Percentiles rank a stretch among this genome's conserved stretches.
phyloP scores from a whole-genome alignment of 805 yeast species.

The Saturnispora mendoncae region DNA sequence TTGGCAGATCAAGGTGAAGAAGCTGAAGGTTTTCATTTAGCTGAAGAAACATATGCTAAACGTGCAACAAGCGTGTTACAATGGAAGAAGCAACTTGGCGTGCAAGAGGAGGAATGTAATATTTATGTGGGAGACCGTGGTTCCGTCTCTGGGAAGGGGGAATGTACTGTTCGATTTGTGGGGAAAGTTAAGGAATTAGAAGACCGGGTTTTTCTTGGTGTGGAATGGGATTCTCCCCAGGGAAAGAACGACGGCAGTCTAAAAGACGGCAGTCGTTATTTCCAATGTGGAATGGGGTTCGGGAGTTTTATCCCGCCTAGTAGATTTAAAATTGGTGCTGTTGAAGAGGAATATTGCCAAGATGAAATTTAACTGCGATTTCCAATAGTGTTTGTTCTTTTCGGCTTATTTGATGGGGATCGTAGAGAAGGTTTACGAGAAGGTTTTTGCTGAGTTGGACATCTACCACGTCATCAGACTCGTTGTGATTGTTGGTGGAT shows the following conservation, averaged over 20 bases:
- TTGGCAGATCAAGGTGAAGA: constrained; percentile 19
- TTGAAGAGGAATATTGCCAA: not conserved
- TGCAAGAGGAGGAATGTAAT: not conserved
- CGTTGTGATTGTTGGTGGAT: constrained; percentile 52
- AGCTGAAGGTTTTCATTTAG: constrained; percentile 50
- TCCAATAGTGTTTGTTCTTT: not conserved
- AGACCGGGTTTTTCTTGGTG: constrained; percentile 67
- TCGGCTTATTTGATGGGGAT: not conserved
- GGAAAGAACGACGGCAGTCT: constrained; percentile 82
- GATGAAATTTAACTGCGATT: constrained; percentile 2
- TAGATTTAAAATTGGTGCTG: constrained; percentile 55
- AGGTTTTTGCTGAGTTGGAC: constrained; percentile 32
- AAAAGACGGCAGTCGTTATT: constrained; percentile 69
- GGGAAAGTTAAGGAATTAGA: constrained; percentile 62
- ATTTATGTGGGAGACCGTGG: not conserved
- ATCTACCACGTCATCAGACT: constrained; percentile 39
- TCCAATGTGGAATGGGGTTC: constrained; percentile 44
- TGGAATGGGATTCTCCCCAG: constrained; percentile 74
- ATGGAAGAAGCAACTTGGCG: constrained; percentile 47
- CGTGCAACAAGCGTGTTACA: constrained; percentile 55
- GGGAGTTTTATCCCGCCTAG: constrained; percentile 76
- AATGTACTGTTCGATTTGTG: constrained; percentile 63
- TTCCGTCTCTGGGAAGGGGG: constrained; percentile 47
- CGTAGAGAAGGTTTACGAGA: constrained; percentile 8
- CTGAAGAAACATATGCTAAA: constrained; percentile 53